These are phyloP conservation scores for Globisporangium yorkense DNA, from an alignment of 352 stramenopile species.

Conservation along the genomic window DNA sequence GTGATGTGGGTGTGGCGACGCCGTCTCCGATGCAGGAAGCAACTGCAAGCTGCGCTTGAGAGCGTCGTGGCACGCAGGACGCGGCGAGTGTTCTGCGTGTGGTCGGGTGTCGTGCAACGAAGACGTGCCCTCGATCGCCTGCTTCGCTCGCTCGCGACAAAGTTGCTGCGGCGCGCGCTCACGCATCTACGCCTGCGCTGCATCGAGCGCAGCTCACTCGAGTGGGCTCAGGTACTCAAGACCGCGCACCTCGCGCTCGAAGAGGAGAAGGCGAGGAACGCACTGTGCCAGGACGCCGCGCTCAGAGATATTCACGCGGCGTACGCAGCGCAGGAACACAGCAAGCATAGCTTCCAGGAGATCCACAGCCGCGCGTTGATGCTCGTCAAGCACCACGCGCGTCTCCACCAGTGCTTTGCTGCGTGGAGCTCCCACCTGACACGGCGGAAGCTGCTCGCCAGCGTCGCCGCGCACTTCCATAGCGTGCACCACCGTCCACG, in stretches of 20 bases:
- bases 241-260: slow-evolving; percentile 31
- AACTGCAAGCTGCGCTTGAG: neutral
- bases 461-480: slow-evolving; percentile 19
- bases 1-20: slow-evolving; percentile 15
- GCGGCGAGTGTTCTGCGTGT: slow-evolving; percentile 3
- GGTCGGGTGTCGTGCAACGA: slow-evolving; percentile 1
- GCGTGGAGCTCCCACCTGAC: slow-evolving; percentile 15
- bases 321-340: slow-evolving; percentile 18
- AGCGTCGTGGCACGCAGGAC: neutral
- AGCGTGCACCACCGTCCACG: slow-evolving; percentile 8
- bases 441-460: slow-evolving; percentile 7
- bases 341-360: slow-evolving; percentile 14
- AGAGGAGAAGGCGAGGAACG: slow-evolving; percentile 33
- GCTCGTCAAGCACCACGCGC: slow-evolving; percentile 14
- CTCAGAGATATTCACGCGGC: slow-evolving; percentile 25
- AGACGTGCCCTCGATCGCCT: slow-evolving; percentile 1
- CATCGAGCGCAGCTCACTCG: slow-evolving; percentile 18
- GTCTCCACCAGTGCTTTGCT: slow-evolving; percentile 12
- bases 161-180: slow-evolving; percentile 8
- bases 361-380: slow-evolving; percentile 10
- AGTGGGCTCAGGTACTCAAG: slow-evolving; percentile 39
- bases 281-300: slow-evolving; percentile 26
- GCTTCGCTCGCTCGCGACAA: neutral
- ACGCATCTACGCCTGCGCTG: slow-evolving; percentile 25
- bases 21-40: neutral